Percentiles rank a stretch among this genome's conserved stretches.
Evolutionary conservation across 106 monocot species (phyloP).

Genomic region (Dactylorhiza incarnata): DNA sequence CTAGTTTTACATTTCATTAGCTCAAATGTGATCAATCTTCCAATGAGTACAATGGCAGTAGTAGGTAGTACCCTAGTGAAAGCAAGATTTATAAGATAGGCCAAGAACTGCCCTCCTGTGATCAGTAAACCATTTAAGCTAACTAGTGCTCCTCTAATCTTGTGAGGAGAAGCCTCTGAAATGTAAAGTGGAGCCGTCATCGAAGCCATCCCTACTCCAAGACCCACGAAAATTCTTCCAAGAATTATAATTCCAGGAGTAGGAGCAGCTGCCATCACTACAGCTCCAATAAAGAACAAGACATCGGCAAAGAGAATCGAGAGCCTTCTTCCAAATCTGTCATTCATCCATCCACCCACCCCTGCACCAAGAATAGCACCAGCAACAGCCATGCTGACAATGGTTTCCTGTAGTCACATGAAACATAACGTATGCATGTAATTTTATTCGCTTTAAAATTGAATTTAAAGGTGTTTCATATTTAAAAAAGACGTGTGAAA

Average conservation of each 20-base stretch:
- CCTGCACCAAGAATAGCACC: conserved; percentile 46
- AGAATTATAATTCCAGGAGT: conserved; percentile 58
- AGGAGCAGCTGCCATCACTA: conserved; percentile 71
- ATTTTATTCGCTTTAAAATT: background rate
- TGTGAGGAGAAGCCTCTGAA: conserved; percentile 89
- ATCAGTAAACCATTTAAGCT: conserved; percentile 81
- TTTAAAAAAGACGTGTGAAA: background rate
- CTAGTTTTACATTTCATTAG: background rate
- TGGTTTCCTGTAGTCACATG: conserved; percentile 56
- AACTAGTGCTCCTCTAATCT: conserved; percentile 82
- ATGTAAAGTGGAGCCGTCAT: conserved; percentile 97
- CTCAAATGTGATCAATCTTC: background rate
- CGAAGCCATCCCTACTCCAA: conserved; percentile 94
- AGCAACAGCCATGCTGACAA: conserved; percentile 98
- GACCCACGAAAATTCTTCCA: conserved; percentile 81
- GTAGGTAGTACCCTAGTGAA: conserved; percentile 54
- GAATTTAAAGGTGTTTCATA: background rate
- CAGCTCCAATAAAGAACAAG: conserved; percentile 70
- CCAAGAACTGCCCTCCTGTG: conserved; percentile 82
- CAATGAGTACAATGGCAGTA: background rate
- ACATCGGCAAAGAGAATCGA: conserved; percentile 74
- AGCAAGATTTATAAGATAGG: conserved; percentile 90
- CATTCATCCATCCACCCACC: conserved; percentile 85
- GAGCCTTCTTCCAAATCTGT: conserved; percentile 52
- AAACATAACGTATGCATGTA: background rate